Conservation (phyloP, 805 yeast genomes). For the Torulaspora quercuum region DNA sequence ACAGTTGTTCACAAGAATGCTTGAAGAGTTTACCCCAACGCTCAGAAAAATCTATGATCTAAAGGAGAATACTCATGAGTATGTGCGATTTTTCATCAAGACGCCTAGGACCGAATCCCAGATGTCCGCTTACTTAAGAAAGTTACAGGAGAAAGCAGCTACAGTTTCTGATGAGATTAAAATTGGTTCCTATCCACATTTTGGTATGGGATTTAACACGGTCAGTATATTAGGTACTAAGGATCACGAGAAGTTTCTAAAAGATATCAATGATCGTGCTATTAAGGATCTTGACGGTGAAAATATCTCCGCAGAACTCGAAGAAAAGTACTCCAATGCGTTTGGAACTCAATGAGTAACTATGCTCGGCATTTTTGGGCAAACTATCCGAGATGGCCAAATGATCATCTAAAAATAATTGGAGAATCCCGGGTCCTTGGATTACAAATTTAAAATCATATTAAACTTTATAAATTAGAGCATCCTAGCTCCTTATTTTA, state of each 20-base stretch:
- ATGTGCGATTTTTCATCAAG: constrained; percentile 53
- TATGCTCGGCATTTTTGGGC: no score
- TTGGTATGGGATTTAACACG: constrained; percentile 58
- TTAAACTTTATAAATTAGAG: constrained; percentile 7
- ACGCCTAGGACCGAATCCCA: constrained; percentile 61
- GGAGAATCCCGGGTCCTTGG: not conserved
- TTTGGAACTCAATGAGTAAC: constrained; percentile 1
- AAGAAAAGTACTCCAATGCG: constrained; percentile 38
- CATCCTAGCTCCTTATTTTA: no score
- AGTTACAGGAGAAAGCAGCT: constrained; percentile 46
- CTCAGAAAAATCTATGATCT: constrained; percentile 40
- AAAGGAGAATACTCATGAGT: constrained; percentile 30
- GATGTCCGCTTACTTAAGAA: constrained; percentile 60
- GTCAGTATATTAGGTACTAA: constrained; percentile 68
- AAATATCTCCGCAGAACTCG: constrained; percentile 57
- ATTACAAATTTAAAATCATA: not conserved
- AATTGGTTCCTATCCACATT: constrained; percentile 84
- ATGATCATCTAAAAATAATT: not conserved
- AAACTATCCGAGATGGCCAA: no score
- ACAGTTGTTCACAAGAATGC: constrained; percentile 55
- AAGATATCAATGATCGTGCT: constrained; percentile 46
- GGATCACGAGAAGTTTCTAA: constrained; percentile 38
- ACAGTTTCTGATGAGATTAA: constrained; percentile 45
- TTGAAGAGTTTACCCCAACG: constrained; percentile 44
- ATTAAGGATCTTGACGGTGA: constrained; percentile 50